Conservation (phyloP, 2,329 filamentous ascomycete genomes). For the Pyricularia sp. region DNA sequence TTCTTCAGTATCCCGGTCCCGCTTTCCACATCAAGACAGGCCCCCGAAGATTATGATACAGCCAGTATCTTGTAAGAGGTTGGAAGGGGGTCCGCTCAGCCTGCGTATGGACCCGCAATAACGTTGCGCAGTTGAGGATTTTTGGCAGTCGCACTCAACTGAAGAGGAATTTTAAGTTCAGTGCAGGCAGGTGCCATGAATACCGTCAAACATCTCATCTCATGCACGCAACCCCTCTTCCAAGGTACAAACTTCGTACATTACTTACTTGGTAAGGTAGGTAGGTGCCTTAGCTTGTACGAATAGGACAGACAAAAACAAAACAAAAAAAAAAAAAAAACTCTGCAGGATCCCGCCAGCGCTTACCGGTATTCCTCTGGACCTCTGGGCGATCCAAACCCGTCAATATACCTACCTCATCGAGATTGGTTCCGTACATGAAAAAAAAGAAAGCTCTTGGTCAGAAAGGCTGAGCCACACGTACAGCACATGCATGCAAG, state of each 20-base stretch:
- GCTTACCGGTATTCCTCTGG: neutral
- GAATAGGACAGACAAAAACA: neutral
- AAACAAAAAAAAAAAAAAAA: neutral
- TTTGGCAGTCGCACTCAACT: neutral
- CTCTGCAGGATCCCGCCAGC: neutral
- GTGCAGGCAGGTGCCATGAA: neutral
- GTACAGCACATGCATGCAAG: neutral
- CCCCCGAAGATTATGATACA: neutral
- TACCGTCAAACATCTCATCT: neutral
- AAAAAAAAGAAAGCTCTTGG: neutral
- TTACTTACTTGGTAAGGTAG: too few species aligned
- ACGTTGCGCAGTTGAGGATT: neutral
- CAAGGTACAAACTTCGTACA: too few species aligned
- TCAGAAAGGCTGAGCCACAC: neutral
- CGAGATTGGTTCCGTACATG: neutral
- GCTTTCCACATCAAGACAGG: neutral
- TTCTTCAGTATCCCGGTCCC: neutral
- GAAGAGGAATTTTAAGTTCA: too few species aligned
- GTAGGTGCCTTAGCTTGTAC: neutral
- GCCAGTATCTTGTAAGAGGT: neutral
- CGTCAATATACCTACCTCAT: neutral
- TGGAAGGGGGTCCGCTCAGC: neutral
- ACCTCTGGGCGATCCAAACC: neutral
- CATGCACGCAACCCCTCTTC: neutral
- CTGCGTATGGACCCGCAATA: neutral